A percentile compares a stretch with the other conserved stretches of the same genome.
Evolutionary conservation across 306 rosid species (phyloP).

Genomic region (Dalbergia cochinchinensis): DNA sequence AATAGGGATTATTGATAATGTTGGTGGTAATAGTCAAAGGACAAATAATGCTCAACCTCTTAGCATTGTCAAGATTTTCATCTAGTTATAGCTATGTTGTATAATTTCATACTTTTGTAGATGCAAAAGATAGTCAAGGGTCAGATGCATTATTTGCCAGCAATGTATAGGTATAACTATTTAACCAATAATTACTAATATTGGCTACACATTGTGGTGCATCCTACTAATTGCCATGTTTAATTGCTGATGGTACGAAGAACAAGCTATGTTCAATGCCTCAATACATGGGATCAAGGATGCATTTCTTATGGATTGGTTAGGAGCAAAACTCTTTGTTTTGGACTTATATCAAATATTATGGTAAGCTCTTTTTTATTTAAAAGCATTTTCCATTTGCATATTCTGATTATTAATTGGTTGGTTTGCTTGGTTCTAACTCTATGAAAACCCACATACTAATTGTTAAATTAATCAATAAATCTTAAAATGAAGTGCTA

Average conservation of each 20-base stretch:
- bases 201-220: slow-evolving; percentile 34
- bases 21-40: slow-evolving; percentile 50
- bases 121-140: slow-evolving; percentile 57
- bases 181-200: slow-evolving; percentile 36
- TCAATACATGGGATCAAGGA: slow-evolving; percentile 16
- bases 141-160: slow-evolving; percentile 42
- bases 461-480: too few species aligned
- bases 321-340: slow-evolving; percentile 18
- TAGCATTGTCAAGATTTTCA: slow-evolving; percentile 62
- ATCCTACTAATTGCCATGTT: slow-evolving; percentile 11
- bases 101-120: slow-evolving; percentile 49
- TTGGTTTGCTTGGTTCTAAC: background rate
- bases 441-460: background rate
- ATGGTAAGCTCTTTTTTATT: slow-evolving; percentile 22
- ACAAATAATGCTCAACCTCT: slow-evolving; percentile 52
- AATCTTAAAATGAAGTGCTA: too few species aligned
- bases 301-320: slow-evolving; percentile 24
- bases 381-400: slow-evolving; percentile 8
- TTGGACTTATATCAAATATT: slow-evolving; percentile 28
- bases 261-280: slow-evolving; percentile 30
- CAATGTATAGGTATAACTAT: slow-evolving; percentile 31
- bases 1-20: slow-evolving; percentile 48
- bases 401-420: slow-evolving; percentile 9
- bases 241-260: slow-evolving; percentile 21
- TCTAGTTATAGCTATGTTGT: slow-evolving; percentile 25